A percentile compares a stretch with the other conserved stretches of the same genome.
These are phyloP conservation scores for Rhodamnia argentea DNA, from an alignment of 345 rosid genomes.

Conservation along the genomic window DNA sequence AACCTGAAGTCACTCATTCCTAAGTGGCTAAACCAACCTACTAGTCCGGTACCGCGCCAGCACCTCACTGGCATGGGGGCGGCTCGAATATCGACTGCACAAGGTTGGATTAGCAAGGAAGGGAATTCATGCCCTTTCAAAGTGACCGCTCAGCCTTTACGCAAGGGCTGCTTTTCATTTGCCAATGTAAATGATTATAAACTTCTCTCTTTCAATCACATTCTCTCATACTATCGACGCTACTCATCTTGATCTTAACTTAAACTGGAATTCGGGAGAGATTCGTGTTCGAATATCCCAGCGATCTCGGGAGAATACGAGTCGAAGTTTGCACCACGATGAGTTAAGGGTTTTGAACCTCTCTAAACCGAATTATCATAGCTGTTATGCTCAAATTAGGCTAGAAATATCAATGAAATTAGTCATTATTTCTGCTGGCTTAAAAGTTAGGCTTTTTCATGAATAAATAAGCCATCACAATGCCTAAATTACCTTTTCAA, in stretches of 20 bases:
- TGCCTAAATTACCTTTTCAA: not conserved
- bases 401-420: not conserved
- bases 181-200: not conserved
- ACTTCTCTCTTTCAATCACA: not conserved
- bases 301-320: not conserved
- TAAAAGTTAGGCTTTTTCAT: not conserved
- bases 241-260: not conserved
- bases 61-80: too few relatives aligned
- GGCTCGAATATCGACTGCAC: too few relatives aligned
- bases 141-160: too few relatives aligned
- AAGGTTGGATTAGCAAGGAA: too few relatives aligned
- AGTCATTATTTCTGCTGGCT: not conserved
- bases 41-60: too few relatives aligned
- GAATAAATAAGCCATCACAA: not conserved
- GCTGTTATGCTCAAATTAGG: not conserved
- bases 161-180: not conserved
- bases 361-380: not conserved
- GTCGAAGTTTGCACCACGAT: not conserved
- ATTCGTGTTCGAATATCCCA: fast-evolving
- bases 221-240: not conserved
- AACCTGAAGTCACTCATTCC: too few relatives aligned
- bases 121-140: too few relatives aligned
- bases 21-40: too few relatives aligned
- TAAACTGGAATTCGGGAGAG: not conserved
- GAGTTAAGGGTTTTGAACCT: not conserved